Conservation (phyloP, 768 basidiomycete species). For the Amanita molliuscula region DNA sequence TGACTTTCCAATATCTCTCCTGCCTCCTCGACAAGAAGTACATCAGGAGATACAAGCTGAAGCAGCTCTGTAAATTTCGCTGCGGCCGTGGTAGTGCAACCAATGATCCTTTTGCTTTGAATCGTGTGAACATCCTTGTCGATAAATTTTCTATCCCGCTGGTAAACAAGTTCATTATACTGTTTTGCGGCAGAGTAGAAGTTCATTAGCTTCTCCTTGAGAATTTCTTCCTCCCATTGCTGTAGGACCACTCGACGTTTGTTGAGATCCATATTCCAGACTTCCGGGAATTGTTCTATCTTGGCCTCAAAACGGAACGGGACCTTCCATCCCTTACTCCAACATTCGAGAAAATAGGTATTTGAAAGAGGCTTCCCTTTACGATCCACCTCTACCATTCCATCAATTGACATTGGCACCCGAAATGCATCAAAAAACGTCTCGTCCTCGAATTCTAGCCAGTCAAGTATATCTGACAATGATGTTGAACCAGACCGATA, state of each 20-base stretch:
- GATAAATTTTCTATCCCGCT: conserved; percentile 24
- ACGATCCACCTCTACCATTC: conserved; percentile 34
- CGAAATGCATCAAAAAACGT: conserved; percentile 36
- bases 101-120: conserved; percentile 43
- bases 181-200: conserved; percentile 21
- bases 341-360: conserved; percentile 35
- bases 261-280: conserved; percentile 27
- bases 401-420: conserved; percentile 29
- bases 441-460: conserved; percentile 42
- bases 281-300: conserved; percentile 15
- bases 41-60: conserved; percentile 32
- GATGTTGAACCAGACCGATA: conserved; percentile 15
- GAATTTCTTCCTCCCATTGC: conserved; percentile 26
- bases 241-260: conserved; percentile 17
- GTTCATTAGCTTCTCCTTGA: conserved; percentile 21
- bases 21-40: conserved; percentile 62
- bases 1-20: conserved; percentile 68
- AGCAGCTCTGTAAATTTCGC: conserved; percentile 47
- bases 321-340: conserved; percentile 29
- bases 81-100: conserved; percentile 61
- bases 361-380: conserved; percentile 22
- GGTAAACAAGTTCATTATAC: conserved; percentile 30
- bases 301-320: conserved; percentile 31
- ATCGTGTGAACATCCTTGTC: conserved; percentile 25
- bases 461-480: conserved; percentile 24